Percentiles rank a stretch among this genome's conserved stretches.
Evolutionary conservation across 1,284 basidiomycete genomes (phyloP).

Genomic region (Rhodotorula sp.): DNA sequence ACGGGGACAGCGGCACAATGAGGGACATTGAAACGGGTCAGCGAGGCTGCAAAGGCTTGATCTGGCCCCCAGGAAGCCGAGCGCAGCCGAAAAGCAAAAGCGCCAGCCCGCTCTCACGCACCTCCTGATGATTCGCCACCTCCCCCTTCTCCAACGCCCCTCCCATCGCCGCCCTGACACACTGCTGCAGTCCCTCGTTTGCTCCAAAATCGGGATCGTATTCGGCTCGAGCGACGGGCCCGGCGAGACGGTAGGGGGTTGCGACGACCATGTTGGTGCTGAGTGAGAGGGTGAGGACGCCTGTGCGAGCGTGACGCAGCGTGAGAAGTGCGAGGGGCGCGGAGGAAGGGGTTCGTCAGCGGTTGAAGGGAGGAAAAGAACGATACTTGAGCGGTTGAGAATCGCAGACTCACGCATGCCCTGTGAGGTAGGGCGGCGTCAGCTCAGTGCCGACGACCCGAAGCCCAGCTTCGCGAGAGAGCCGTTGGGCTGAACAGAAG

Average conservation of each 20-base stretch:
- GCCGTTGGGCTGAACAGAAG: too few relatives aligned
- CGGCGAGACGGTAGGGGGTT: slow-evolving; percentile 40
- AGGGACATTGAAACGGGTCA: too few relatives aligned
- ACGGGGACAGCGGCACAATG: too few relatives aligned
- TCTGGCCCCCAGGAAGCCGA: too few relatives aligned
- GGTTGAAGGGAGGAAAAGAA: not conserved
- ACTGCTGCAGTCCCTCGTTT: not conserved
- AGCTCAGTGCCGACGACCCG: too few relatives aligned
- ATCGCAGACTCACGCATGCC: not conserved
- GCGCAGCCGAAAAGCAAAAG: too few relatives aligned
- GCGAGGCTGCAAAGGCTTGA: too few relatives aligned
- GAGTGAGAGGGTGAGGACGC: slow-evolving; percentile 44
- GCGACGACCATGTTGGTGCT: slow-evolving; percentile 46
- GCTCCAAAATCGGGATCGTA: not conserved
- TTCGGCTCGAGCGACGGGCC: slow-evolving; percentile 36
- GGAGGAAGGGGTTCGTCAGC: not conserved
- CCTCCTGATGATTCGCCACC: slow-evolving; percentile 39
- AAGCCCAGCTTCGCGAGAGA: too few relatives aligned
- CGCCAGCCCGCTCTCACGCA: too few relatives aligned
- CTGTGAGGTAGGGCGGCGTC: too few relatives aligned
- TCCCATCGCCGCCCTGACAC: not conserved
- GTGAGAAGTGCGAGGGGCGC: not conserved
- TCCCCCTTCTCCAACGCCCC: slow-evolving; percentile 13
- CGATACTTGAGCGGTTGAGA: not conserved
- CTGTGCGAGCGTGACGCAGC: not conserved